Evolutionary conservation across 257 asterid species (phyloP).

Genomic region (Ilex asprella): DNA sequence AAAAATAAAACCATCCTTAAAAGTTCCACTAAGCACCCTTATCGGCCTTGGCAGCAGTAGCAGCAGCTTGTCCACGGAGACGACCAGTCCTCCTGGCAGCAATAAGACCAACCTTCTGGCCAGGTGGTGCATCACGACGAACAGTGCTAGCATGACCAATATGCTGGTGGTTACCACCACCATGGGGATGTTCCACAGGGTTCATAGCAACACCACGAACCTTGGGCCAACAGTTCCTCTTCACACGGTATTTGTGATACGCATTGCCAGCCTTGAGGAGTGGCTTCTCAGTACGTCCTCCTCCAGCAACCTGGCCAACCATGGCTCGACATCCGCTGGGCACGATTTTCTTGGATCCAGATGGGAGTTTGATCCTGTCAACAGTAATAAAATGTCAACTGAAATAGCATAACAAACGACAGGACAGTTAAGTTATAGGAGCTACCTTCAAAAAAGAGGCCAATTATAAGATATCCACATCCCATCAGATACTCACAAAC

Average conservation of each 20-base stretch:
- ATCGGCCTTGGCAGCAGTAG: conserved; percentile 54
- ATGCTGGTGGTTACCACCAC: conserved; percentile 90
- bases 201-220: conserved; percentile 95
- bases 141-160: conserved; percentile 82
- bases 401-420: too few relatives aligned
- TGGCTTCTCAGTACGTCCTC: conserved; percentile 80
- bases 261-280: conserved; percentile 75
- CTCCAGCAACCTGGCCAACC: conserved; percentile 86
- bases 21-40: conserved; percentile 23
- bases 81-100: conserved; percentile 85
- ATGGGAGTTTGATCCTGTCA: conserved; percentile 64
- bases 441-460: too few relatives aligned
- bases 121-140: conserved; percentile 82
- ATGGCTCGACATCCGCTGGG: conserved; percentile 79
- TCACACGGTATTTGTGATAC: conserved; percentile 65
- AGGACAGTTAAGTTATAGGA: too few relatives aligned
- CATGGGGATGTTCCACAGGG: conserved; percentile 80
- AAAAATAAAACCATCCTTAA: conserved; percentile 4
- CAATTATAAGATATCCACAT: too few relatives aligned
- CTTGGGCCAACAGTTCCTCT: conserved; percentile 77
- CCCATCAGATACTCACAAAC: too few relatives aligned
- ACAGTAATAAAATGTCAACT: not conserved
- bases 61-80: conserved; percentile 73
- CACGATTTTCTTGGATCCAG: conserved; percentile 74
- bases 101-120: conserved; percentile 80